phyloP scores from a whole-genome alignment of 768 basidiomycete genomes.

The Tylopilus sp. region DNA sequence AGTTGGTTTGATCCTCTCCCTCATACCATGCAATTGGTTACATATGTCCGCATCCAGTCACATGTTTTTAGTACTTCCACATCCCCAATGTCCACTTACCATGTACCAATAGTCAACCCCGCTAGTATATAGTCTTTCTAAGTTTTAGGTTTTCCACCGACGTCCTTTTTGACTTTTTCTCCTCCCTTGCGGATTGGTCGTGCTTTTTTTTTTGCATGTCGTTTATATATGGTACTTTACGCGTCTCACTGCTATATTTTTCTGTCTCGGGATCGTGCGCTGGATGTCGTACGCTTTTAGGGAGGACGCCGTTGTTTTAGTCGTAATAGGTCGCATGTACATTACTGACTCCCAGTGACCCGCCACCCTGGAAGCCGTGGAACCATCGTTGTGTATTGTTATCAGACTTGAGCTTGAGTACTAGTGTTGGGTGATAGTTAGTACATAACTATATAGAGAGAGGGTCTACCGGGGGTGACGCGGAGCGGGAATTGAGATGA shows the following conservation, averaged over 20 bases:
- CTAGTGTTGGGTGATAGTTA: no score
- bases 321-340: neutral
- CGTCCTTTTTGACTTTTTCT: neutral
- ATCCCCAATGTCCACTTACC: conserved; percentile 31
- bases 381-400: no score
- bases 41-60: conserved; percentile 22
- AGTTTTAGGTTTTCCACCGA: neutral
- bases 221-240: conserved; percentile 9
- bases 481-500: neutral
- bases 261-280: conserved; percentile 8
- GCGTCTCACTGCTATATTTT: conserved; percentile 6
- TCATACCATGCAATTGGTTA: conserved; percentile 21
- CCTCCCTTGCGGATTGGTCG: neutral
- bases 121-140: conserved; percentile 29
- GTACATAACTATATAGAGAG: no score
- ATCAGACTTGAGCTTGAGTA: no score
- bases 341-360: neutral
- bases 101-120: conserved; percentile 31
- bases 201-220: conserved; percentile 2
- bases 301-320: conserved; percentile 3
- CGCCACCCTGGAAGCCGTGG: no score
- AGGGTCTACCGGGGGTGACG: no score
- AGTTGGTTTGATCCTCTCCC: conserved; percentile 12
- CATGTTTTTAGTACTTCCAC: conserved; percentile 23
- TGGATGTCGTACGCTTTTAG: conserved; percentile 8